These are phyloP conservation scores for Exserohilum turcica DNA, from an alignment of 2,329 filamentous ascomycete genomes.

Conservation along the genomic window DNA sequence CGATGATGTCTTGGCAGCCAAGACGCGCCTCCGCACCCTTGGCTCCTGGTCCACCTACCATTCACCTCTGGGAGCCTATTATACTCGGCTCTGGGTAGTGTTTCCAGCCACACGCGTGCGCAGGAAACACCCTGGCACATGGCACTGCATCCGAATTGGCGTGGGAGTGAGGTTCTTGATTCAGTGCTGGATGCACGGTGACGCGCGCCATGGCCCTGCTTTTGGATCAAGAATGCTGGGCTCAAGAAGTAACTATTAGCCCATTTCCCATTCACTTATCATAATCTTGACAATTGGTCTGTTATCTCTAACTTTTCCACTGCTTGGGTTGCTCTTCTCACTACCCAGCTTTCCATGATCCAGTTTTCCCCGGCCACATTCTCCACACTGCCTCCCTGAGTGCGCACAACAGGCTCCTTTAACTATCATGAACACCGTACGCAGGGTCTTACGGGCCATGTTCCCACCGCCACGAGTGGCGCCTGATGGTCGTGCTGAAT, in stretches of 20 bases:
- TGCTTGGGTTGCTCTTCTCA: not conserved
- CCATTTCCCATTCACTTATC: not conserved
- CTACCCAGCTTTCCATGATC: not conserved
- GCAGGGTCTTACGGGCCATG: not conserved
- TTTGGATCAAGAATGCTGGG: not conserved
- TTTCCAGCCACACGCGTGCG: not conserved
- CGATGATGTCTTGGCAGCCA: not conserved
- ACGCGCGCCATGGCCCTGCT: slow-evolving; percentile 1
- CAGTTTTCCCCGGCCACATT: not conserved
- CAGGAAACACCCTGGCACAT: slow-evolving; percentile 2
- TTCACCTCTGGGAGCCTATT: not conserved
- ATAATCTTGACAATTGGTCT: not conserved
- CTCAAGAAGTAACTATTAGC: not conserved
- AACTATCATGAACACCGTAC: not conserved
- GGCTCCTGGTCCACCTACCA: not conserved
- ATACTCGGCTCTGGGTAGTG: too few species aligned
- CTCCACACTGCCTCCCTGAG: not conserved
- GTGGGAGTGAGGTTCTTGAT: not conserved
- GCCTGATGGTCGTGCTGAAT: slow-evolving; percentile 4
- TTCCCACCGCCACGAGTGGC: slow-evolving; percentile 4
- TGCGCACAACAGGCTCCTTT: slow-evolving; percentile 2
- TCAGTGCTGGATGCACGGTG: not conserved
- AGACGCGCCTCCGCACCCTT: slow-evolving; percentile 2
- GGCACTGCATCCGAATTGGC: not conserved
- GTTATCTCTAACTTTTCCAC: not conserved